Percentiles rank a stretch among this genome's conserved stretches.
These are phyloP conservation scores for Puccinia horiana DNA, from an alignment of 1,284 basidiomycete genomes.

Conservation along the genomic window DNA sequence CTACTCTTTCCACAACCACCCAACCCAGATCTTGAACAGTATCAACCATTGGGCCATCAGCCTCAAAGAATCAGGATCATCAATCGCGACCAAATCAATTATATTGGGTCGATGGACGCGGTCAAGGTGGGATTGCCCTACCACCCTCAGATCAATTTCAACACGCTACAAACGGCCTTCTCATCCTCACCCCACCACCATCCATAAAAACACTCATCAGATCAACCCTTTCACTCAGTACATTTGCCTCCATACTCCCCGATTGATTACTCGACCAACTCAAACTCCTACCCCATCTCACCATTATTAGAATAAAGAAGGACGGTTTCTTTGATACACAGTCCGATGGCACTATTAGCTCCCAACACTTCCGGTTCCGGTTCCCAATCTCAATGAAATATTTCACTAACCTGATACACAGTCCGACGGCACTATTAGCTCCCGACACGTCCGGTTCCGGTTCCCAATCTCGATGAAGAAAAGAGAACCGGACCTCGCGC, in stretches of 20 bases:
- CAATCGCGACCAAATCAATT: conserved; percentile 38
- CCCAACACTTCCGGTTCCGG: conserved; percentile 50
- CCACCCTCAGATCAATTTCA: conserved; percentile 65
- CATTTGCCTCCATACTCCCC: conserved; percentile 58
- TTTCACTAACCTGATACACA: too few relatives aligned
- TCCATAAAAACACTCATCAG: conserved; percentile 53
- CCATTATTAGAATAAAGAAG: too few relatives aligned
- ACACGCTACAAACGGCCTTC: conserved; percentile 71
- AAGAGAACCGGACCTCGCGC: too few relatives aligned
- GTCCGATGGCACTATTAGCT: too few relatives aligned
- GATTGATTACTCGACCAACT: conserved; percentile 52
- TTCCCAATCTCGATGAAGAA: too few relatives aligned
- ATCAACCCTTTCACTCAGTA: conserved; percentile 54
- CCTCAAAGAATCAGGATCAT: conserved; percentile 69
- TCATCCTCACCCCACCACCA: conserved; percentile 59
- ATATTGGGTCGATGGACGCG: conserved; percentile 5
- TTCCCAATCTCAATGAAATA: too few relatives aligned
- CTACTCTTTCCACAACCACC: conserved; percentile 57
- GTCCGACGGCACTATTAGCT: too few relatives aligned
- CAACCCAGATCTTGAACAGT: conserved; percentile 58
- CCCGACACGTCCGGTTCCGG: too few relatives aligned
- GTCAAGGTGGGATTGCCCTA: conserved; percentile 60
- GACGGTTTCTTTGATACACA: too few relatives aligned
- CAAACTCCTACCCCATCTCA: conserved; percentile 67
- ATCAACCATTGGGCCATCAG: conserved; percentile 64